Percentiles rank a stretch among this genome's conserved stretches.
Conservation (phyloP, 331 rosid genomes). For the Acacia pycnantha region DNA sequence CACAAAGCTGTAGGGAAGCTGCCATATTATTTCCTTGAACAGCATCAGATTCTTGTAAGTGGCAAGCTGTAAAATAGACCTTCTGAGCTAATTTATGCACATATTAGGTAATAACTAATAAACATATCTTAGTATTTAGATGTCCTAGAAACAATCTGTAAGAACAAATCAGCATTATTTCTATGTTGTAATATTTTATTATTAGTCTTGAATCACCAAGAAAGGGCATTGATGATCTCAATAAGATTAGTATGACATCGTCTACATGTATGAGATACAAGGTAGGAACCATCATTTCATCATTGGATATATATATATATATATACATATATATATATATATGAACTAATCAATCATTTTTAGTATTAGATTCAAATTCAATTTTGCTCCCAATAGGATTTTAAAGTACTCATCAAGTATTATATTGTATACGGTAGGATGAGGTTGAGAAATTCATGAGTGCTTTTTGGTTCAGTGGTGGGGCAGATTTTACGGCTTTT, state of each 20-base stretch:
- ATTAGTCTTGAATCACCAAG: too few relatives aligned
- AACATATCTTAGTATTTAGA: background rate
- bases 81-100: background rate
- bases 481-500: background rate
- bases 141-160: too few relatives aligned
- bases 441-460: background rate
- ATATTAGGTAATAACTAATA: background rate
- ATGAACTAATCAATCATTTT: background rate
- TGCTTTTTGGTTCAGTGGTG: background rate
- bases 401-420: background rate
- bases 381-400: background rate
- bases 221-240: too few relatives aligned
- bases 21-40: background rate
- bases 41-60: conserved; percentile 33
- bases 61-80: conserved; percentile 32
- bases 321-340: background rate
- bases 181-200: too few relatives aligned
- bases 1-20: conserved; percentile 1
- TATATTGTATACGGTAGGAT: background rate
- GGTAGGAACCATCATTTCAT: too few relatives aligned
- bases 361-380: background rate
- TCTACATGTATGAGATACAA: too few relatives aligned
- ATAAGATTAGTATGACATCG: too few relatives aligned
- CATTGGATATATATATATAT: too few relatives aligned
- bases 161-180: too few relatives aligned